A percentile compares a stretch with the other conserved stretches of the same genome.
These are phyloP conservation scores for Blastomyces parvus DNA, from an alignment of 2,329 filamentous ascomycete species.

Conservation along the genomic window DNA sequence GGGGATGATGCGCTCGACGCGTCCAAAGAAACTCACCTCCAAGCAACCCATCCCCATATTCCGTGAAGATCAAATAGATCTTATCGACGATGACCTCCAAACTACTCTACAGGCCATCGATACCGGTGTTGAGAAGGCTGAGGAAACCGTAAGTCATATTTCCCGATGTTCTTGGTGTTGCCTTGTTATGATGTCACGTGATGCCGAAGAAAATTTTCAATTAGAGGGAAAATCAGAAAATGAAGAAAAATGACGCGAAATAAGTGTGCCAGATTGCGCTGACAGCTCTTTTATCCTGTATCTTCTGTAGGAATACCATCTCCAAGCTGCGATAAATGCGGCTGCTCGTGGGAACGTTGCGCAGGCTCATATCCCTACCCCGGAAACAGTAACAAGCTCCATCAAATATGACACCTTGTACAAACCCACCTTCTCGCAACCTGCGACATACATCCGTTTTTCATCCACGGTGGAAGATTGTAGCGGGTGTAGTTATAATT, in stretches of 20 bases:
- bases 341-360: constrained; percentile 51
- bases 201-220: constrained; percentile 16
- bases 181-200: constrained; percentile 31
- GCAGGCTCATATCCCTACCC: constrained; percentile 58
- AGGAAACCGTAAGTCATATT: constrained; percentile 77
- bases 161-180: constrained; percentile 23
- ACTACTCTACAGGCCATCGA: constrained; percentile 76
- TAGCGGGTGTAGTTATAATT: constrained; percentile 82
- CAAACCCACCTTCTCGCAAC: constrained; percentile 66
- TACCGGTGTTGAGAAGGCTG: constrained; percentile 91
- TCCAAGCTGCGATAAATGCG: constrained; percentile 71
- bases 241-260: neutral
- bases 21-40: constrained; percentile 67
- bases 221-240: neutral
- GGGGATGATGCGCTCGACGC: constrained; percentile 39
- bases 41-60: constrained; percentile 83
- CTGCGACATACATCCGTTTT: constrained; percentile 90
- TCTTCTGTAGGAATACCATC: constrained; percentile 71
- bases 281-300: constrained; percentile 9
- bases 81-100: constrained; percentile 75
- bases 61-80: constrained; percentile 82
- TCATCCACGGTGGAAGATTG: constrained; percentile 97
- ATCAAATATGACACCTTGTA: constrained; percentile 88
- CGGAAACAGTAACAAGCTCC: constrained; percentile 52
- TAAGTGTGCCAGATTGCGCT: constrained; percentile 5